Conservation (phyloP, 2,329 filamentous ascomycete species). For the Fusarium sp. region DNA sequence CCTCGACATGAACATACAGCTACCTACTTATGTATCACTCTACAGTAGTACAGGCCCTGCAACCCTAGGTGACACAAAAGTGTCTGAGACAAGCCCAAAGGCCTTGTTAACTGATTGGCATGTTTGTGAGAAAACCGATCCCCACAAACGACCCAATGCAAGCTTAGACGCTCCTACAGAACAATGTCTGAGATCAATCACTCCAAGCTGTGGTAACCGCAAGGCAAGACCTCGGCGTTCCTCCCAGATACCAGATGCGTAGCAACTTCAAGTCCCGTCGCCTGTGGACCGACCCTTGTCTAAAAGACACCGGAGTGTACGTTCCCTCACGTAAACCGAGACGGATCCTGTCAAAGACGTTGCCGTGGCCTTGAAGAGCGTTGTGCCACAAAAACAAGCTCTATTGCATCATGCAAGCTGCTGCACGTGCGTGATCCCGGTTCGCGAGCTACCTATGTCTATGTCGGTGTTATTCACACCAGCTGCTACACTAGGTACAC, state of each 20-base stretch:
- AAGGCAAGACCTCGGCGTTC: background rate
- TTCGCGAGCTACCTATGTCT: background rate
- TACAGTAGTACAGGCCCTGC: background rate
- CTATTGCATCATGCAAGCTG: slow-evolving; percentile 11
- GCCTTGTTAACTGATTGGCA: background rate
- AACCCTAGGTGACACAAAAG: background rate
- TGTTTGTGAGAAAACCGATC: slow-evolving; percentile 3
- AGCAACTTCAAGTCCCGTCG: background rate
- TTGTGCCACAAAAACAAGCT: slow-evolving; percentile 14
- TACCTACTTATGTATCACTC: background rate
- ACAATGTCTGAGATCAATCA: slow-evolving; percentile 1
- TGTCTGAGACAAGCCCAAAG: slow-evolving; percentile 1
- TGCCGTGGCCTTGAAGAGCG: slow-evolving; percentile 14
- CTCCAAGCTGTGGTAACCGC: background rate
- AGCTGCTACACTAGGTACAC: background rate
- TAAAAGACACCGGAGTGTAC: background rate
- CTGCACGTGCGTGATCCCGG: slow-evolving; percentile 1
- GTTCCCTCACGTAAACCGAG: slow-evolving; percentile 11
- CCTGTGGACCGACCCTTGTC: background rate
- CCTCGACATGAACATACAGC: background rate
- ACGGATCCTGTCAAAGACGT: slow-evolving; percentile 15
- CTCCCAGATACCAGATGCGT: background rate
- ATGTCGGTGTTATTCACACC: background rate
- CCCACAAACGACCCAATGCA: background rate
- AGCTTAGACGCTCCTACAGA: slow-evolving; percentile 6